phyloP scores from a whole-genome alignment of 306 rosid genomes.

The Acacia melanoxylon region DNA sequence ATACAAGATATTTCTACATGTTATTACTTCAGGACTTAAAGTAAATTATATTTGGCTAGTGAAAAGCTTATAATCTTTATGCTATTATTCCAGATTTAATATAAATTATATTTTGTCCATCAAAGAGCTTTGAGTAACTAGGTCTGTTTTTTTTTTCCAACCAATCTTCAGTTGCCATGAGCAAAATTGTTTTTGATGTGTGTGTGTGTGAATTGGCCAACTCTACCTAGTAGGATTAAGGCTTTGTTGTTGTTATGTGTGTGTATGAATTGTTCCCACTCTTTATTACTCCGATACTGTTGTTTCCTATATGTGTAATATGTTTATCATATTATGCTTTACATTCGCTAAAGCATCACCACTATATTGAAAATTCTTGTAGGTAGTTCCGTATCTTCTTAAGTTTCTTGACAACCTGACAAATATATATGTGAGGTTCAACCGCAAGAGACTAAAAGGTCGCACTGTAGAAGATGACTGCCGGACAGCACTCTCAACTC shows the following conservation, averaged over 20 bases:
- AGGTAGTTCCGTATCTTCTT: conserved; percentile 97
- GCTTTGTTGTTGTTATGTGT: conserved; percentile 7
- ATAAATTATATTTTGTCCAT: not conserved
- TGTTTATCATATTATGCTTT: not conserved
- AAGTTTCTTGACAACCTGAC: conserved; percentile 96
- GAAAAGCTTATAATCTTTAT: not conserved
- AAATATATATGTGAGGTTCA: conserved; percentile 91
- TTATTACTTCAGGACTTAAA: not conserved
- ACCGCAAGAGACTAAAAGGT: conserved; percentile 98
- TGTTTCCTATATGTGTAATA: not conserved
- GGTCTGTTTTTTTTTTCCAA: not conserved
- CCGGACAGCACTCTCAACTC: conserved; percentile 89
- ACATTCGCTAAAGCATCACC: conserved; percentile 13
- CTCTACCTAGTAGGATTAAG: no score
- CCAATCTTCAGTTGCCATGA: not conserved
- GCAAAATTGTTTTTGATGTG: conserved; percentile 4
- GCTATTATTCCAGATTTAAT: not conserved
- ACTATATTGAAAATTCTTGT: conserved; percentile 17
- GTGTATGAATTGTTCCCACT: conserved; percentile 15
- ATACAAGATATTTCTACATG: not conserved
- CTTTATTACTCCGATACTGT: not conserved
- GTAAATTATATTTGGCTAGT: not conserved
- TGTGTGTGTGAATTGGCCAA: not conserved
- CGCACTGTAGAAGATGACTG: conserved; percentile 97
- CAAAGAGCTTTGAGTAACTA: not conserved